These are phyloP conservation scores for Ammopiptanthus mongolicus DNA, from an alignment of 306 rosid species.

Conservation along the genomic window DNA sequence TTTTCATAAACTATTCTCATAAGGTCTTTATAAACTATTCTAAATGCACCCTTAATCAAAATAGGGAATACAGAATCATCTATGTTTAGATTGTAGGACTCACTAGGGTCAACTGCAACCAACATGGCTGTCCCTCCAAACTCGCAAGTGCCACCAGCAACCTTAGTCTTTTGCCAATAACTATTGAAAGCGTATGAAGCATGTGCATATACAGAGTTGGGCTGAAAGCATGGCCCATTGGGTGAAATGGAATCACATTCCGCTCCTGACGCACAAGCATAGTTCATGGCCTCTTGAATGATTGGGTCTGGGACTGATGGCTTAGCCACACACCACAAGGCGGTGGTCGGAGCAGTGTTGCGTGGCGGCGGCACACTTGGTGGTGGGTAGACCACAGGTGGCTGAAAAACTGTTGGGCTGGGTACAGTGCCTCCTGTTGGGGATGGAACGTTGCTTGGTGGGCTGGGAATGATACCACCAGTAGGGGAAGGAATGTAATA, in stretches of 20 bases:
- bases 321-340: constrained; percentile 95
- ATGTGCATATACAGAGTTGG: constrained; percentile 58
- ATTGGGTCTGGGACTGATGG: constrained; percentile 96
- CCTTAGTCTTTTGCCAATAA: constrained; percentile 77
- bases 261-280: constrained; percentile 89
- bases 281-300: constrained; percentile 86
- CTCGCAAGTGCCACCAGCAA: constrained; percentile 68
- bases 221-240: constrained; percentile 67
- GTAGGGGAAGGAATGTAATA: constrained; percentile 41
- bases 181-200: constrained; percentile 93
- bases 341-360: constrained; percentile 22
- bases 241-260: constrained; percentile 67
- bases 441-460: constrained; percentile 41
- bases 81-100: constrained; percentile 14
- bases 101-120: constrained; percentile 84
- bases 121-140: constrained; percentile 91
- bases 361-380: constrained; percentile 68
- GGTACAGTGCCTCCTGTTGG: constrained; percentile 49
- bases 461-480: constrained; percentile 37
- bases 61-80: neutral
- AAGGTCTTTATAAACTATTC: too few relatives aligned
- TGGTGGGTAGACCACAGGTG: constrained; percentile 81
- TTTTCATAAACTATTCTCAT: too few relatives aligned
- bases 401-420: constrained; percentile 60
- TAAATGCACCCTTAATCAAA: too few relatives aligned